Evolutionary conservation across 2,329 filamentous ascomycete genomes (phyloP), one percentile per base, ranked within the genome.

Genomic region (Colletotrichum sp.): DNA sequence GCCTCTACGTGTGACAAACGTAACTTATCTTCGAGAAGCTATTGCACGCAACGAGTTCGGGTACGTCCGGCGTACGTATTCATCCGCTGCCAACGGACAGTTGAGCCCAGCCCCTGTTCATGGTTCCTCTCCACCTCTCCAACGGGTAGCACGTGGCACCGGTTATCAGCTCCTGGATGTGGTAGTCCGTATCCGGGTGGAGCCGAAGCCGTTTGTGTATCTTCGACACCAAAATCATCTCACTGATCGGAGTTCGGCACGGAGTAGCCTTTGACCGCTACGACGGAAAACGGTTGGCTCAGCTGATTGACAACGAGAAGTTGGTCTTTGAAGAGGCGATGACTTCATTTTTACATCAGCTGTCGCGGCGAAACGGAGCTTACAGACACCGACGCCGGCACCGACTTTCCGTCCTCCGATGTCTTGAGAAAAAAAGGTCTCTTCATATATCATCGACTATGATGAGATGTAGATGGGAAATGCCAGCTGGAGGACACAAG

Each of bases 401-500:
- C 15, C 15, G 16, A 2, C 26, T 60, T 16, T 60, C 56, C 18
- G 18, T 7, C 16, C 56, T 60, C 12, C 56, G 24, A 52, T 52
- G 10, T 8, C 6, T 10, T 21, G n/a, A 7, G 43, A 52, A 52
- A 21, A n/a, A 21, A 3, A 52, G 43, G n/a, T 21, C 43, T 52
- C 43, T 52, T 52, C 38, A 43, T 43, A 52, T 52, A 21, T 52
- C n/a, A 52, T 52, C n/a, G n/a, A 52, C 10, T 21, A 48, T 21
- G n/a, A 21, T 21, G 43, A 52, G 43, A 52, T 21, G 1, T 13
- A 10, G 5, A 1, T 21, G 1, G 2, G 10, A 1, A 7, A 21
- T 13, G 0, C 43, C n/a, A 8, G 43, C 43, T 10, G 0, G 5
- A 13, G 6, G 3, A 5, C 10, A 21, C 4, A 13, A 26, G 1